Conservation (phyloP, 306 rosid species). For the Rubus parviflorus region DNA sequence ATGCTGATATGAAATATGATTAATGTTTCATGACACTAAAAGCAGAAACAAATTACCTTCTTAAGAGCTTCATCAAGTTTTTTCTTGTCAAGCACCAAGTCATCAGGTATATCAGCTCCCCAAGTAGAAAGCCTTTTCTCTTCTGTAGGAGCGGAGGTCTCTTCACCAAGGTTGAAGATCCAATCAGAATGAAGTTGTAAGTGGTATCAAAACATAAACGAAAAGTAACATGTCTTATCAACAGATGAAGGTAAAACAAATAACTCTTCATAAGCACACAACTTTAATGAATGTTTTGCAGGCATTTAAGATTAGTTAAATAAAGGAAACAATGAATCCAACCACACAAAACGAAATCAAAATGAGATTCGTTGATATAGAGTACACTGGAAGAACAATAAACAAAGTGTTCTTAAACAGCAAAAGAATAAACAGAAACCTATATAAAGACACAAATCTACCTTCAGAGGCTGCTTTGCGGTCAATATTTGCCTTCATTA, state of each 20-base stretch:
- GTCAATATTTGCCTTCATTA: conserved; percentile 54
- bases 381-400: background rate
- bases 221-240: background rate
- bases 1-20: background rate
- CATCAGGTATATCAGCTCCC: conserved; percentile 62
- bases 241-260: background rate
- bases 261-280: background rate
- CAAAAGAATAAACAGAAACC: background rate
- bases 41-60: conserved; percentile 33
- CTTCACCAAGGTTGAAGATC: conserved; percentile 28
- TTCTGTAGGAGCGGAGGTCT: conserved; percentile 32
- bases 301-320: background rate
- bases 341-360: background rate
- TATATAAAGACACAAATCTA: conserved; percentile 37
- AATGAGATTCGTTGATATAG: background rate
- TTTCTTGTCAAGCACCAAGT: conserved; percentile 46
- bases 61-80: conserved; percentile 48
- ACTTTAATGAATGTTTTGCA: background rate
- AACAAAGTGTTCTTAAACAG: background rate
- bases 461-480: conserved; percentile 53
- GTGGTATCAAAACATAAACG: background rate
- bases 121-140: conserved; percentile 49
- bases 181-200: background rate
- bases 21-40: background rate
- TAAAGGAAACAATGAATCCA: background rate